phyloP scores from a whole-genome alignment of 2,329 filamentous ascomycete genomes.

The Xylariaceae sp. region DNA sequence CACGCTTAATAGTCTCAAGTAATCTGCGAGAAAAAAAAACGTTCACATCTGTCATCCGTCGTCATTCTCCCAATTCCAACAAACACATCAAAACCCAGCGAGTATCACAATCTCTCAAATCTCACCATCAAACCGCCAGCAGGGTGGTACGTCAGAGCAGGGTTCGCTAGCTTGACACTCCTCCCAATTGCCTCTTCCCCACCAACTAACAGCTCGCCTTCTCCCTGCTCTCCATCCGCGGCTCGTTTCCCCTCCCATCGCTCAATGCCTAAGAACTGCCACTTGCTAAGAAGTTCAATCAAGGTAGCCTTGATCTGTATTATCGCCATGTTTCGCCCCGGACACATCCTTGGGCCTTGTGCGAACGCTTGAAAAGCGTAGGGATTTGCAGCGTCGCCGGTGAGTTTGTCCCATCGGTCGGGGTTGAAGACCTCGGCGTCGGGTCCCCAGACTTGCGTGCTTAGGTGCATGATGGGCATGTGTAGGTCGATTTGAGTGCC shows the following conservation, averaged over 20 bases:
- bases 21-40: too few species aligned
- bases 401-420: slow-evolving; percentile 21
- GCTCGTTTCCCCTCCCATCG: not conserved
- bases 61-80: not conserved
- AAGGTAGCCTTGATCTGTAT: slow-evolving; percentile 25
- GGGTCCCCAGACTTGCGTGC: slow-evolving; percentile 22
- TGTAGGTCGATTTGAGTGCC: slow-evolving; percentile 23
- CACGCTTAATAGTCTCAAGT: too few species aligned
- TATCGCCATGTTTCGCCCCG: slow-evolving; percentile 24
- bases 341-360: slow-evolving; percentile 27
- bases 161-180: slow-evolving; percentile 22
- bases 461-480: slow-evolving; percentile 17
- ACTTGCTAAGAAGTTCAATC: slow-evolving; percentile 22
- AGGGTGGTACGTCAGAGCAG: slow-evolving; percentile 21
- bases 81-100: not conserved
- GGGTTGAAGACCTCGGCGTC: slow-evolving; percentile 20
- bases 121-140: slow-evolving; percentile 19
- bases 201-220: slow-evolving; percentile 11
- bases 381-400: slow-evolving; percentile 26
- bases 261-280: slow-evolving; percentile 21
- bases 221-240: not conserved
- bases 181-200: slow-evolving; percentile 20
- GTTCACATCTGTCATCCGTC: too few species aligned
- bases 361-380: slow-evolving; percentile 27
- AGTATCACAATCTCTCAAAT: slow-evolving; percentile 17